phyloP scores from a whole-genome alignment of 1,139 yeast genomes.

The Debaryomyces sp. region DNA sequence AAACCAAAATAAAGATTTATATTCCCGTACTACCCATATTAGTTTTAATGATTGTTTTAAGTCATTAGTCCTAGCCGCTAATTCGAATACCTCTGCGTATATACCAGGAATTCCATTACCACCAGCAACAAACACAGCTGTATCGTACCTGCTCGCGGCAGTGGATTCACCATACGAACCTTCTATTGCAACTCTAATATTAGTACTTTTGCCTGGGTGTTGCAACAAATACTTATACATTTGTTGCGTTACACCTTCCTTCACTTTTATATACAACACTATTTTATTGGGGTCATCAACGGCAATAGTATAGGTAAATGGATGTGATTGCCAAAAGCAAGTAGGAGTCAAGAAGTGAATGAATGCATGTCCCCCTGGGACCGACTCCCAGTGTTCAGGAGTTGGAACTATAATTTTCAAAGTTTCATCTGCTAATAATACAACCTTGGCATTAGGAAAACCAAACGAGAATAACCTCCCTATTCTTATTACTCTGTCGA shows the following conservation, averaged over 20 bases:
- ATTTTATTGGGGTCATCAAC: conserved; percentile 26
- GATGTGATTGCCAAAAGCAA: conserved; percentile 11
- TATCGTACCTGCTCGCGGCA: conserved; percentile 31
- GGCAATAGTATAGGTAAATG: conserved; percentile 37
- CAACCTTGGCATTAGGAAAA: conserved; percentile 36
- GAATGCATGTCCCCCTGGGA: conserved; percentile 57
- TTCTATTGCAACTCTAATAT: conserved; percentile 40
- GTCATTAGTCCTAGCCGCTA: conserved; percentile 19
- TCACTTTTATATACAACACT: conserved; percentile 35
- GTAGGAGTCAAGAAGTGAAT: conserved; percentile 43
- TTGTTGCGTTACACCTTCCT: conserved; percentile 40
- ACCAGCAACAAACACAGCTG: conserved; percentile 42
- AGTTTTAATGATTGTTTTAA: conserved; percentile 28
- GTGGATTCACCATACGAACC: conserved; percentile 45
- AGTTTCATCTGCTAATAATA: conserved; percentile 40
- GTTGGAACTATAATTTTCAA: conserved; percentile 43
- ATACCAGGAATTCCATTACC: conserved; percentile 50
- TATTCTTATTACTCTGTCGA: conserved; percentile 44
- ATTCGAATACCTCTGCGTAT: conserved; percentile 37
- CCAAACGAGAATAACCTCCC: conserved; percentile 39
- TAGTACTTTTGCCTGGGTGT: conserved; percentile 26
- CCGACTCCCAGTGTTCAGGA: conserved; percentile 42
- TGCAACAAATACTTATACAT: conserved; percentile 31
- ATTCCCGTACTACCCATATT: conserved; percentile 41
- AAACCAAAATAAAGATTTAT: conserved; percentile 36